A percentile compares a stretch with the other conserved stretches of the same genome.
These are phyloP conservation scores for Nasturtium officinale DNA, from an alignment of 345 rosid species.

Conservation along the genomic window DNA sequence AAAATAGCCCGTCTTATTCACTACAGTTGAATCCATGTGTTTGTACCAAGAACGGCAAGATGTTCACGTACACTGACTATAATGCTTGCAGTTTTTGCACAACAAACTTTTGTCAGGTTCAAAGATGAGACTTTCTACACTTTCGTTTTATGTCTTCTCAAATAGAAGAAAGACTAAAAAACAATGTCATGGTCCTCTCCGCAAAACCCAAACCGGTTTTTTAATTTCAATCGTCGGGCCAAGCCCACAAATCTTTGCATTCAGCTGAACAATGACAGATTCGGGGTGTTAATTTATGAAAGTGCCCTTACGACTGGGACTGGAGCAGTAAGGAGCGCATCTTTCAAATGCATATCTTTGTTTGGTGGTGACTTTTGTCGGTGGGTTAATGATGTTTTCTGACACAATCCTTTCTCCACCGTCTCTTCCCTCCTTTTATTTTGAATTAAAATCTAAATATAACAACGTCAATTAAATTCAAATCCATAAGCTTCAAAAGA, in stretches of 20 bases:
- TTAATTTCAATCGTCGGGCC: not conserved
- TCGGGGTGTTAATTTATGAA: constrained; percentile 1
- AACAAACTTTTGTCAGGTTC: not conserved
- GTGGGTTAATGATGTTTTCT: constrained; percentile 21
- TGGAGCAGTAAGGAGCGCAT: not conserved
- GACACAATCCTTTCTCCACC: constrained; percentile 19
- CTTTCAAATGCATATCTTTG: constrained; percentile 27
- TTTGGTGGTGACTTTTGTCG: constrained; percentile 39
- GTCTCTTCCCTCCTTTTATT: constrained; percentile 34
- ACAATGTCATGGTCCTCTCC: not conserved
- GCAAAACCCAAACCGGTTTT: not conserved
- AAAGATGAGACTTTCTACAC: not conserved
- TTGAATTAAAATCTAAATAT: constrained; percentile 25
- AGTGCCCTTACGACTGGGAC: constrained; percentile 2
- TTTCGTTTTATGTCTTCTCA: not conserved
- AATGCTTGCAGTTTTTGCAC: not conserved
- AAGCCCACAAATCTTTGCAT: not conserved
- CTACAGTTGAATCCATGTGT: constrained; percentile 3
- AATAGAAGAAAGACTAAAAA: not conserved
- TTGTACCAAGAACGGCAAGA: constrained; percentile 17
- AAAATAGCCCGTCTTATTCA: not conserved
- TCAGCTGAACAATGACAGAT: not conserved
- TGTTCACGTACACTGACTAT: not conserved
- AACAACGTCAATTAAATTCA: not conserved
- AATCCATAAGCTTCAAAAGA: not conserved